A percentile compares a stretch with the other conserved stretches of the same genome.
These are phyloP conservation scores for Cyclocybe cylindracea DNA, from an alignment of 768 basidiomycete genomes.

Conservation along the genomic window DNA sequence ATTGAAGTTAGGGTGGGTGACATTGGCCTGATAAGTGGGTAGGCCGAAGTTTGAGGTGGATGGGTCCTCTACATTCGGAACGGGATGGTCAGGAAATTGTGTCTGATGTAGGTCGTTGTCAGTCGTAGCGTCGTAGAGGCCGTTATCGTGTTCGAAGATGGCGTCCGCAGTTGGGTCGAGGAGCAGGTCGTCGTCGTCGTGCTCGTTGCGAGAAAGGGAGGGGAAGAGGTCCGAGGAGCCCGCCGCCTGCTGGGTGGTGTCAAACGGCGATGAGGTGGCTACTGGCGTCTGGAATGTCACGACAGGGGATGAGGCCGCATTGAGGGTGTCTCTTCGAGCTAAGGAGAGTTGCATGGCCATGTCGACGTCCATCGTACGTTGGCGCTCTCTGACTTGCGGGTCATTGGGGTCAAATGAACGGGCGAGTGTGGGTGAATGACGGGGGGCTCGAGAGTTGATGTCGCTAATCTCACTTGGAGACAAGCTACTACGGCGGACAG, in stretches of 20 bases:
- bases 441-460: conserved; percentile 22
- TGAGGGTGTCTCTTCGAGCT: conserved; percentile 65
- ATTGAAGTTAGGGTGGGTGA: conserved; percentile 62
- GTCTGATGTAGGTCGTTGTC: conserved; percentile 15
- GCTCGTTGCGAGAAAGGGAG: background rate
- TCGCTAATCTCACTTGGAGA: conserved; percentile 45
- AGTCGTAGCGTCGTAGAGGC: conserved; percentile 7
- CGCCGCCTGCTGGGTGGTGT: conserved; percentile 9
- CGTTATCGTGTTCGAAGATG: conserved; percentile 15
- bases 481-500: conserved; percentile 37
- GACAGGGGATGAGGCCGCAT: conserved; percentile 28
- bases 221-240: background rate
- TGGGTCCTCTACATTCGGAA: conserved; percentile 40
- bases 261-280: conserved; percentile 25
- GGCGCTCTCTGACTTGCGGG: conserved; percentile 78
- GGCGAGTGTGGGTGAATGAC: conserved; percentile 62
- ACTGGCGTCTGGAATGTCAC: conserved; percentile 13
- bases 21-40: conserved; percentile 70
- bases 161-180: conserved; percentile 51
- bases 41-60: conserved; percentile 45
- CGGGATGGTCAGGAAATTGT: background rate
- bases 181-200: conserved; percentile 23
- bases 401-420: conserved; percentile 71
- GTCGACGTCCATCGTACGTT: conserved; percentile 92
- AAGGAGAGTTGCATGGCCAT: conserved; percentile 83